Evolutionary conservation across 148 eudicot species (phyloP).

Genomic region (Rhododendron ovatum): DNA sequence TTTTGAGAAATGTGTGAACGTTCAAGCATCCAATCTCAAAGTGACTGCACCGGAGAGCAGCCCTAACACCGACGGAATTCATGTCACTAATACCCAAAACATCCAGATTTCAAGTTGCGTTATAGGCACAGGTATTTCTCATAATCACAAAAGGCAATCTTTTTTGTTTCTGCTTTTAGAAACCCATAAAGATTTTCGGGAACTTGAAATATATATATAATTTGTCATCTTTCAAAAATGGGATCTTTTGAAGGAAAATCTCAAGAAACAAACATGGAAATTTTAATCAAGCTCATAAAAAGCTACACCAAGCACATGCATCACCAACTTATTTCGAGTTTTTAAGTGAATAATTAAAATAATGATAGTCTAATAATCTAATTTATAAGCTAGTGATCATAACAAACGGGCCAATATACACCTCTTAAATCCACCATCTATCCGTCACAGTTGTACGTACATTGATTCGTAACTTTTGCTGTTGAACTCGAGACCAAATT

Average conservation of each 20-base stretch:
- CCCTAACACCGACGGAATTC: constrained; percentile 90
- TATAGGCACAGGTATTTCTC: constrained; percentile 55
- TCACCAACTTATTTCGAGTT: no score
- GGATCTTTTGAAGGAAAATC: background rate
- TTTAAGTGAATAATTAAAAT: no score
- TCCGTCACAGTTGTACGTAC: no score
- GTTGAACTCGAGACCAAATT: no score
- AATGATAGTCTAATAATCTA: no score
- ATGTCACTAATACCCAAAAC: constrained; percentile 44
- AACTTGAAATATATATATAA: background rate
- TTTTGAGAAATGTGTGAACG: constrained; percentile 39
- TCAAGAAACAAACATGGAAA: background rate
- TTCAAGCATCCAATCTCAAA: constrained; percentile 31
- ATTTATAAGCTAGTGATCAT: no score
- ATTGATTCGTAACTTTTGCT: no score
- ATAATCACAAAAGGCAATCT: background rate
- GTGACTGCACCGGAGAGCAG: constrained; percentile 51
- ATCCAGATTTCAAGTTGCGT: constrained; percentile 27
- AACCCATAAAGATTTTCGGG: background rate
- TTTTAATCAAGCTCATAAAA: no score
- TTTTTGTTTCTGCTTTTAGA: background rate
- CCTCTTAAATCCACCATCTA: no score
- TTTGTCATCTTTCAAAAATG: background rate
- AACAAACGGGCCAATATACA: no score
- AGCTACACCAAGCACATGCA: no score